phyloP scores from a whole-genome alignment of 176 grass and related monocot genomes.

The Oryza meridionalis region DNA sequence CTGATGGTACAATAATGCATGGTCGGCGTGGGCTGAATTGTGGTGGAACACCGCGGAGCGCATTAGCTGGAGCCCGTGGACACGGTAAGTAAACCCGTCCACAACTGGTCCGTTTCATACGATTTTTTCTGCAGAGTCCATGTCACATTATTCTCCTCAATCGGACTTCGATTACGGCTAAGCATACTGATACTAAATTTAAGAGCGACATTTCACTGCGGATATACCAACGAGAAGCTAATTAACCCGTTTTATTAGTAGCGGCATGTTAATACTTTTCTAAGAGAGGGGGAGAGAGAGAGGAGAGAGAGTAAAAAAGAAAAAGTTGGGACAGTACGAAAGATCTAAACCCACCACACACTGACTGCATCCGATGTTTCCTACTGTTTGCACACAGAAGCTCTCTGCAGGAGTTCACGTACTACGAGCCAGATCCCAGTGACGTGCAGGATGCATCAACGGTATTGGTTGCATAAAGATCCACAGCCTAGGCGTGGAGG shows the following conservation, averaged over 20 bases:
- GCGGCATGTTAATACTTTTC: too few species aligned
- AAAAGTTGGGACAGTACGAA: neutral
- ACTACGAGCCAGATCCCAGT: neutral
- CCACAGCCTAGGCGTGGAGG: neutral
- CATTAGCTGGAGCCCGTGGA: neutral
- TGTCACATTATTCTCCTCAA: too few species aligned
- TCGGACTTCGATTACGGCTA: too few species aligned
- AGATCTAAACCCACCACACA: neutral
- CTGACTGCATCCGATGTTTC: neutral
- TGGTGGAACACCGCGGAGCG: neutral
- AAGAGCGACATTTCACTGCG: too few species aligned
- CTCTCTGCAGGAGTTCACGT: neutral
- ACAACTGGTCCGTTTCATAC: neutral
- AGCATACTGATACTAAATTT: too few species aligned
- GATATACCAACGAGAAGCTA: too few species aligned
- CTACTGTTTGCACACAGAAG: neutral
- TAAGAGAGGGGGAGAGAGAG: neutral
- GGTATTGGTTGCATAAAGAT: neutral
- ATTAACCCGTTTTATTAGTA: too few species aligned
- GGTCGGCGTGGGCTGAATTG: neutral
- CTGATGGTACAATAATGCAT: constrained; percentile 26
- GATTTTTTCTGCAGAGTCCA: too few species aligned
- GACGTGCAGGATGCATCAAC: neutral
- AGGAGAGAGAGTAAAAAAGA: neutral
- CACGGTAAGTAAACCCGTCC: neutral